These are phyloP conservation scores for Parathielavia hyrcaniae DNA, from an alignment of 495 filamentous ascomycete genomes.

Conservation along the genomic window DNA sequence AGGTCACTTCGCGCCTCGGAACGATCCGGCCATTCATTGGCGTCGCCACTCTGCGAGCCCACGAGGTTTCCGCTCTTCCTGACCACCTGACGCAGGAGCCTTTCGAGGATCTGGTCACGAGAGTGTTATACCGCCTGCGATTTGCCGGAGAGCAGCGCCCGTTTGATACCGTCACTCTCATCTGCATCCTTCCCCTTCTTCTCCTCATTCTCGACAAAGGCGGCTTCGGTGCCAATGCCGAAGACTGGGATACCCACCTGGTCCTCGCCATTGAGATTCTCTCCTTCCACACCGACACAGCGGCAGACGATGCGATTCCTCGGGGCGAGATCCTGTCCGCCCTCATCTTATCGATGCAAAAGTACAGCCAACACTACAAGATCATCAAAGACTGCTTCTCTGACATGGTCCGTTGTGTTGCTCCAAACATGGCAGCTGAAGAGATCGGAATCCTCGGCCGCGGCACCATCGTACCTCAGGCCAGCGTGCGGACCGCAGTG, in stretches of 20 bases:
- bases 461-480: slow-evolving; percentile 70
- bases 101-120: slow-evolving; percentile 77
- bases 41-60: slow-evolving; percentile 71
- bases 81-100: slow-evolving; percentile 68
- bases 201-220: slow-evolving; percentile 68
- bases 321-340: slow-evolving; percentile 62
- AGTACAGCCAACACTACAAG: slow-evolving; percentile 88
- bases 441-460: slow-evolving; percentile 68
- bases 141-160: slow-evolving; percentile 88
- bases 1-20: slow-evolving; percentile 69
- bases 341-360: slow-evolving; percentile 76
- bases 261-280: slow-evolving; percentile 87
- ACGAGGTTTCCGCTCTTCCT: slow-evolving; percentile 65
- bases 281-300: slow-evolving; percentile 74
- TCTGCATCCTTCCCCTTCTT: slow-evolving; percentile 78
- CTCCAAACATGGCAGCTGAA: slow-evolving; percentile 59
- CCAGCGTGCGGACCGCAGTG: slow-evolving; percentile 73
- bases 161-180: slow-evolving; percentile 77
- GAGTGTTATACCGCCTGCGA: slow-evolving; percentile 82
- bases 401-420: slow-evolving; percentile 73
- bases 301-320: slow-evolving; percentile 64
- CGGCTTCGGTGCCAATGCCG: slow-evolving; percentile 63
- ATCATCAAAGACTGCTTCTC: slow-evolving; percentile 83
- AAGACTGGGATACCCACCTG: slow-evolving; percentile 81
- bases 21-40: slow-evolving; percentile 73